A percentile compares a stretch with the other conserved stretches of the same genome.
Evolutionary conservation across 805 yeast species (phyloP).

Genomic region (Schwanniomyces pseudopolymorphus): DNA sequence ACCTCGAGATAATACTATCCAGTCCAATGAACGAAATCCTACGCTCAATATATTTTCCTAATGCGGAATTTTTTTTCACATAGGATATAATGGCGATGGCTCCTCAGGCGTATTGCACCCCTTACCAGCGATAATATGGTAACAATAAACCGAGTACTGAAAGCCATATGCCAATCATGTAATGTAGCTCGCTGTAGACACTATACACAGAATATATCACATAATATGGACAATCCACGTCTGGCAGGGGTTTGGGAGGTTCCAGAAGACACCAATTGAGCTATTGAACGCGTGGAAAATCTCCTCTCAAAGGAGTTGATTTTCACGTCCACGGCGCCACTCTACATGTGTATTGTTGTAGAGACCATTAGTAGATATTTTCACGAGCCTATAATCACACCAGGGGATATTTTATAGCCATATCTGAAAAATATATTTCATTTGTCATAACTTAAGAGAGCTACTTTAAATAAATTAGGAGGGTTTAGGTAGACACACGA

Average conservation of each 20-base stretch:
- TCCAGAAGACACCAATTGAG: neutral
- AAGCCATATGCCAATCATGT: too few species aligned
- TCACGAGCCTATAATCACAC: neutral
- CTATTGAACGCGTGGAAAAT: neutral
- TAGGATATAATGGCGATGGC: too few species aligned
- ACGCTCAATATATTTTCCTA: neutral
- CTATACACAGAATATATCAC: neutral
- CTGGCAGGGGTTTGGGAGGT: neutral
- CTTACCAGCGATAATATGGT: too few species aligned
- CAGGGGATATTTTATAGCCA: neutral
- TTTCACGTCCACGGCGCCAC: neutral
- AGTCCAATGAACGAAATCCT: too few species aligned
- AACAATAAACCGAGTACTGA: too few species aligned
- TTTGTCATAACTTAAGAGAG: neutral
- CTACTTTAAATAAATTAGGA: too few species aligned
- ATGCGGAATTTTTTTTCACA: neutral
- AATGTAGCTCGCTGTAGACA: too few species aligned
- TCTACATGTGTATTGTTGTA: neutral
- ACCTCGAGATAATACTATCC: too few species aligned
- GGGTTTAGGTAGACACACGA: neutral
- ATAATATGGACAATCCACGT: neutral
- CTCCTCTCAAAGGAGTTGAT: neutral
- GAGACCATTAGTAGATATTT: too few species aligned
- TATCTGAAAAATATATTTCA: neutral
- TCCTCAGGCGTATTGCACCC: too few species aligned